phyloP scores from a whole-genome alignment of 2,329 filamentous ascomycete species.

The Furcasterigmium furcatum region DNA sequence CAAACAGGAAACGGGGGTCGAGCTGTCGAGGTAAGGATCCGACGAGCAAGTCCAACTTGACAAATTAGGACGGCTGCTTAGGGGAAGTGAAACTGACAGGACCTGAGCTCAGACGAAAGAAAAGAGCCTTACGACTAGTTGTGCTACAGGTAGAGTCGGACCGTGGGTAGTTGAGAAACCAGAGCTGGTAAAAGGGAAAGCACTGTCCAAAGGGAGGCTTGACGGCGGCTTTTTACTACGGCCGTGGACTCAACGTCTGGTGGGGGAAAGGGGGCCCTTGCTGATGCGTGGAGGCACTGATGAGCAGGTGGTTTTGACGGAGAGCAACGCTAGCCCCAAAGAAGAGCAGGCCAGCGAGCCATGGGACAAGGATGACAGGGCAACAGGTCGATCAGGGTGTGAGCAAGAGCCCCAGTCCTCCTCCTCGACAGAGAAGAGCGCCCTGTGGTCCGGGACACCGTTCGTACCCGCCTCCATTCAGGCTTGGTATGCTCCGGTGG shows the following conservation, averaged over 20 bases:
- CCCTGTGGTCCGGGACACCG: slow-evolving; percentile 5
- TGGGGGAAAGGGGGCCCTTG: slow-evolving; percentile 16
- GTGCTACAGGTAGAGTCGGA: slow-evolving; percentile 12
- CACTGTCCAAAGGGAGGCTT: slow-evolving; percentile 20
- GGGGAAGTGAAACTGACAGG: slow-evolving; percentile 21
- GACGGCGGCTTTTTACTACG: slow-evolving; percentile 24
- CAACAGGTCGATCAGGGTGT: slow-evolving; percentile 22
- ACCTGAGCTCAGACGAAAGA: slow-evolving; percentile 20
- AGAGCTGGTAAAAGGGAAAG: slow-evolving; percentile 16
- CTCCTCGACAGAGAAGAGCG: slow-evolving; percentile 9
- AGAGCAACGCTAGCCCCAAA: slow-evolving; percentile 31
- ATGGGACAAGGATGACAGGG: slow-evolving; percentile 30
- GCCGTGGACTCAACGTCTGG: background rate
- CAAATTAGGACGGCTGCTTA: slow-evolving; percentile 15
- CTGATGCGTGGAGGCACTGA: slow-evolving; percentile 21
- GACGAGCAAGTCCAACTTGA: slow-evolving; percentile 17
- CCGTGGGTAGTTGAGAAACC: slow-evolving; percentile 13
- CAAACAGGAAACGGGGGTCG: slow-evolving; percentile 35
- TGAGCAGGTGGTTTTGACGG: slow-evolving; percentile 25
- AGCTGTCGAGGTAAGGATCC: slow-evolving; percentile 21
- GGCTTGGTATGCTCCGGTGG: slow-evolving; percentile 16
- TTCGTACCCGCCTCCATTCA: slow-evolving; percentile 10
- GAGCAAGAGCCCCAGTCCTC: slow-evolving; percentile 8
- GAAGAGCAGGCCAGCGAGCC: slow-evolving; percentile 31
- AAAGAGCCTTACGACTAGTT: slow-evolving; percentile 12